phyloP scores from a whole-genome alignment of 2,329 filamentous ascomycete species.

The Ceratocystiopsis sp. region DNA sequence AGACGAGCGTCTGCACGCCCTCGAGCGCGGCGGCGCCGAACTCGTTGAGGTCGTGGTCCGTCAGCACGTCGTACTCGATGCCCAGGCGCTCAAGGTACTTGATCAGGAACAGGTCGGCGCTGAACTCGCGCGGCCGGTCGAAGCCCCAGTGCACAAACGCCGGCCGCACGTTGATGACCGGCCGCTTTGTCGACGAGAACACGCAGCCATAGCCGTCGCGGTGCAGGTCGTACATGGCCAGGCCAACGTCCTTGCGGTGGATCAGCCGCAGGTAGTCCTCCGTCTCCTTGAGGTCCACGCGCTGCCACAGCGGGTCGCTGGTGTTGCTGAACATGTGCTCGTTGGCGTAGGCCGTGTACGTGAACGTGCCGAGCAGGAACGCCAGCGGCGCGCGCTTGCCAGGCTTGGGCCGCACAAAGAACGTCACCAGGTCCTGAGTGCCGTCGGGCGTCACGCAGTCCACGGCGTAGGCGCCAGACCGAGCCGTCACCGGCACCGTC shows the following conservation, averaged over 20 bases:
- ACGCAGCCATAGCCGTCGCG: slow-evolving; percentile 18
- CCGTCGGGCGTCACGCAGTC: background rate
- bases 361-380: slow-evolving; percentile 2
- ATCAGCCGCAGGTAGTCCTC: slow-evolving; percentile 1
- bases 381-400: background rate
- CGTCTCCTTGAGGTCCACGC: background rate
- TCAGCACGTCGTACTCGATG: slow-evolving; percentile 18
- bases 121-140: slow-evolving; percentile 18
- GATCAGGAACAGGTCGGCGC: slow-evolving; percentile 19
- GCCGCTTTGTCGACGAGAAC: slow-evolving; percentile 17
- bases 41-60: slow-evolving; percentile 16
- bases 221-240: slow-evolving; percentile 21
- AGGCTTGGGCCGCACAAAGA: slow-evolving; percentile 2
- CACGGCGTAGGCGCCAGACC: slow-evolving; percentile 5
- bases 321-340: slow-evolving; percentile 3
- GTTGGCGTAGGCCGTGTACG: slow-evolving; percentile 6
- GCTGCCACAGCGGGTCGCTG: background rate
- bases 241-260: slow-evolving; percentile 15
- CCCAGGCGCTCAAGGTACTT: slow-evolving; percentile 16
- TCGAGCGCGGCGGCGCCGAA: slow-evolving; percentile 2
- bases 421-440: slow-evolving; percentile 1
- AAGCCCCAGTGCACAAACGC: slow-evolving; percentile 19
- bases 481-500: background rate
- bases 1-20: slow-evolving; percentile 14
- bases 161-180: slow-evolving; percentile 20